Evolutionary conservation across 345 rosid species (phyloP), one percentile per base, ranked within the genome.

Genomic region (Schrenkiella parvula): DNA sequence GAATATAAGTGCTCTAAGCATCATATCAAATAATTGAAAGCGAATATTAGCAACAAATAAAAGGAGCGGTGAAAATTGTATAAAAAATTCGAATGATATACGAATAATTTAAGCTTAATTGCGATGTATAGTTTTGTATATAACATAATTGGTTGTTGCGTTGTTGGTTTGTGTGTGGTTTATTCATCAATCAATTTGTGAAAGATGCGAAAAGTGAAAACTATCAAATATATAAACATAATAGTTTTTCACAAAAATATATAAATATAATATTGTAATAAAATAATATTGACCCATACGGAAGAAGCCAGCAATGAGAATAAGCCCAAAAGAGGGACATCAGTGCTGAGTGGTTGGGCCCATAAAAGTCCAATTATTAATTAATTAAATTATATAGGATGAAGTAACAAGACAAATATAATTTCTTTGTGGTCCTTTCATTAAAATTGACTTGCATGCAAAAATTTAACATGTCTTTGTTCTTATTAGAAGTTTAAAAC

Each of bases 271-370:
- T 15, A 55, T 48, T 22, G 6, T 46, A 48, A 59, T 38, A 59
- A 60, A 60, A 58, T 60, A 52, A 43, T 6, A 43, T 35, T 61
- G 74, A 75, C 57, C 43, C 52, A 71, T 53, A 66, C 46, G 76
- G 68, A 60, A 66, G 72, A 29, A 66, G 74, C 55, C 69, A 72
- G 48, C 52, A 63, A 26, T 23, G 44, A 60, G 74, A 71, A 65
- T 60, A 78, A 60, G 66, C 73, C 72, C 69, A 72, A 66, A 78
- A 72, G 72, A 66, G 44, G 71, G 32, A 53, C 75, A 70, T 63
- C 53, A 55, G 47, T 64, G 70, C 54, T 55, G 34, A 46, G 54
- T 62, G 44, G 53, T 39, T 43, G 26, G 80, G 17, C 71, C 79
- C 44, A 52, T 10, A 28, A 32, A 54, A 62, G 43, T 52, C 21